A percentile compares a stretch with the other conserved stretches of the same genome.
Conservation (phyloP, 2,329 filamentous ascomycete species). For the Cladosporium austrohemisphaericum region DNA sequence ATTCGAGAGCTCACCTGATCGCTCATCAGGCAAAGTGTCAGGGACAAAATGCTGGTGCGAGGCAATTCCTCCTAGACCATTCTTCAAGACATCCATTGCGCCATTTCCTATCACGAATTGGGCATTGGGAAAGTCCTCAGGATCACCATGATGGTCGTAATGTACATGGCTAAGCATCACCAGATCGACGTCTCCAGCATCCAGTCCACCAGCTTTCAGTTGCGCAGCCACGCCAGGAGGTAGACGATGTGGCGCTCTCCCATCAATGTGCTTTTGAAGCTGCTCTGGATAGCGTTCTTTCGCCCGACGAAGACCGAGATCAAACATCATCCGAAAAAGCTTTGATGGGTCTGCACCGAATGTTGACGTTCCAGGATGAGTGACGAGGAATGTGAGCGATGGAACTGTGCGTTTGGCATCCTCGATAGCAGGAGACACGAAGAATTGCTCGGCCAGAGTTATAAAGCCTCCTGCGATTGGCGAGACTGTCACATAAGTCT, state of each 20-base stretch:
- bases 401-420: constrained; percentile 48
- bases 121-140: constrained; percentile 47
- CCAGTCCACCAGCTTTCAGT: constrained; percentile 33
- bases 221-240: constrained; percentile 45
- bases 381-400: constrained; percentile 52
- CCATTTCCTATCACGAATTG: constrained; percentile 52
- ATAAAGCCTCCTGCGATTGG: constrained; percentile 32
- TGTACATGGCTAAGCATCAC: constrained; percentile 52
- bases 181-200: constrained; percentile 36
- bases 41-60: constrained; percentile 43
- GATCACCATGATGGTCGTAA: constrained; percentile 58
- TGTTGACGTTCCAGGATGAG: constrained; percentile 37
- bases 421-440: constrained; percentile 36
- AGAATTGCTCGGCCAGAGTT: constrained; percentile 28
- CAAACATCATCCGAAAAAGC: constrained; percentile 47
- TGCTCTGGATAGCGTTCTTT: constrained; percentile 41
- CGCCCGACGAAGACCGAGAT: constrained; percentile 51
- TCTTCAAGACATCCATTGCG: constrained; percentile 40
- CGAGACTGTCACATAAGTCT: constrained; percentile 30
- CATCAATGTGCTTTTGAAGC: constrained; percentile 45
- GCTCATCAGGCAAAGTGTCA: constrained; percentile 40
- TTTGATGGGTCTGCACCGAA: constrained; percentile 19
- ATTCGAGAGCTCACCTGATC: constrained; percentile 43
- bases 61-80: constrained; percentile 27
- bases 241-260: constrained; percentile 44